Conservation (phyloP, 176 grass and related monocot species). For the Carex cristatella region DNA sequence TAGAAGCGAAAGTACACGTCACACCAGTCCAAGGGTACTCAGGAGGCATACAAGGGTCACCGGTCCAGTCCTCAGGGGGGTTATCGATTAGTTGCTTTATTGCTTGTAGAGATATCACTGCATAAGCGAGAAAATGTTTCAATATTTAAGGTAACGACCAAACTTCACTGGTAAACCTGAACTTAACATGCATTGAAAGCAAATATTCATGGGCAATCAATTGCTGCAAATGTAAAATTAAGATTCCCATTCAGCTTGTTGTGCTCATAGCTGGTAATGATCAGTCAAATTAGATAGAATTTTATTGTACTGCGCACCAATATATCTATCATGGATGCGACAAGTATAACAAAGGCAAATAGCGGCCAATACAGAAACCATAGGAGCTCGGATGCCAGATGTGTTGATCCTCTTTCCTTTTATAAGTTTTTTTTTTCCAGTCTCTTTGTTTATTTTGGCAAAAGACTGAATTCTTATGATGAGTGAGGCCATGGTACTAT, state of each 20-base stretch:
- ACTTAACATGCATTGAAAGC: background rate
- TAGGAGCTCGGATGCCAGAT: background rate
- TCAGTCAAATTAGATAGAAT: background rate
- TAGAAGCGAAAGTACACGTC: slow-evolving; percentile 47
- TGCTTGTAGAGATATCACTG: slow-evolving; percentile 52
- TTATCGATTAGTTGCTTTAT: slow-evolving; percentile 49
- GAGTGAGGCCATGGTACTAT: too few species aligned
- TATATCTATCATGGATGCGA: background rate
- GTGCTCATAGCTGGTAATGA: background rate
- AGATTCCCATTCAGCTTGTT: background rate
- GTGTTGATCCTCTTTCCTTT: background rate
- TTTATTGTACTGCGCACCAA: background rate
- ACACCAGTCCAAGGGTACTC: slow-evolving; percentile 86
- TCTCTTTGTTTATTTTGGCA: background rate
- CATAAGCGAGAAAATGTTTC: slow-evolving; percentile 15
- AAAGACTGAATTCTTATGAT: background rate
- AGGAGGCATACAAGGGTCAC: slow-evolving; percentile 85
- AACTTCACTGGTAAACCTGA: slow-evolving; percentile 9
- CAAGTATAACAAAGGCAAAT: background rate
- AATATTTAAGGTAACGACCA: background rate
- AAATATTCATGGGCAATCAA: slow-evolving; percentile 1
- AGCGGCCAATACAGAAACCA: background rate
- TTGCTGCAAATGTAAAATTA: background rate
- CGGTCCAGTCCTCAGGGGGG: slow-evolving; percentile 80
- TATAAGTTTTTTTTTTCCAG: background rate